Evolutionary conservation across 768 basidiomycete genomes (phyloP), one percentile per base, ranked within the genome.

Genomic region (Chalciporus chontae): DNA sequence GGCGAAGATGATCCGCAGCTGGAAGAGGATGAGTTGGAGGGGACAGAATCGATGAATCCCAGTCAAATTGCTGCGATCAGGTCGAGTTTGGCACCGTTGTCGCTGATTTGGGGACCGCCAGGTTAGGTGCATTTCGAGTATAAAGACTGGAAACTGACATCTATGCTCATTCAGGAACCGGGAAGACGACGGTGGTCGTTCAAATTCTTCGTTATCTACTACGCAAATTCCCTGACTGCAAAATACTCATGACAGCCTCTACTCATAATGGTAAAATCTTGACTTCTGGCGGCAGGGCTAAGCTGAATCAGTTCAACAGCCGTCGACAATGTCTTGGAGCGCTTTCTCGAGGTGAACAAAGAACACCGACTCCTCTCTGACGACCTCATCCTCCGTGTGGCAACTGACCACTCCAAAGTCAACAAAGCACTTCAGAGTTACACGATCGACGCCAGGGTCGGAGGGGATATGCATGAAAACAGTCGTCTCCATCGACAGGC

Each of bases 81-180:
- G 15, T 75, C 79, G 0, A 76, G 72, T 51, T 56, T 67, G 29
- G 68, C 70, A 0, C 71, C 65, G 9, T 59, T 84, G 24, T 77
- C 80, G 26, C 58, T 86, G 36, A 84, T 86, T 7, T 85, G 84
- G 84, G 83, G 84, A 4, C 83, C 84, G 8, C 84, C 84, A 53
- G 82, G 84, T 80, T 37, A 32, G 47, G 38, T 37, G 0, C 45
- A 2, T 34, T 10, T 3, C 4, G 14, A 6, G 13, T 23, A 34
- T n/a, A 4, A 3, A 21, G 11, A n/a, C 31, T 10, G 3, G 38
- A 32, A 3, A 27, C 15, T 40, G 18, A 37, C 7, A 3, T 8
- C 3, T 5, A 5, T 31, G 26, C 27, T n/a, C 18, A 29, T 8
- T 5, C 43, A 85, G 84, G 84, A 0, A 87, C 84, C 0, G 84